A percentile compares a stretch with the other conserved stretches of the same genome.
Evolutionary conservation across 371 early-diverging fungal genomes (phyloP).

Genomic region (Rhizomucor pusillus): DNA sequence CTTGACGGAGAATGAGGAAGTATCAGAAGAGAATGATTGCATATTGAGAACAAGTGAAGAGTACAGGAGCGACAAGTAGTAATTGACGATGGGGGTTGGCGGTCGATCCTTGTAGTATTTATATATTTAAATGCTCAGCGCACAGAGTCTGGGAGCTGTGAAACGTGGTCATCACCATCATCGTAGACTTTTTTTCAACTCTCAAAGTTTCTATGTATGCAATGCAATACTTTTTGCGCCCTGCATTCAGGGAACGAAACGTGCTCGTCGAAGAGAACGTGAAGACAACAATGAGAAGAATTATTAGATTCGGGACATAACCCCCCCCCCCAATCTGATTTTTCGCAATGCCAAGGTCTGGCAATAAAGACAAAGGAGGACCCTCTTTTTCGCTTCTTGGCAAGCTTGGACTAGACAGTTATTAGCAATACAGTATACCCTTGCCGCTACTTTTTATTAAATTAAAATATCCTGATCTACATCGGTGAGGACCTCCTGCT

Average conservation of each 20-base stretch:
- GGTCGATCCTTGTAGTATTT: neutral
- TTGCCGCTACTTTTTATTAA: too few species aligned
- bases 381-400: too few species aligned
- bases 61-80: neutral
- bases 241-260: neutral
- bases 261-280: slow-evolving; percentile 1
- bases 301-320: too few species aligned
- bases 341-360: too few species aligned
- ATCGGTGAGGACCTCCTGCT: too few species aligned
- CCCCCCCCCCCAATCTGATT: too few species aligned
- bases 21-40: neutral
- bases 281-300: neutral
- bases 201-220: neutral
- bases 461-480: too few species aligned
- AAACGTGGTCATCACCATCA: neutral
- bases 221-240: neutral
- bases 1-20: neutral
- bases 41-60: neutral
- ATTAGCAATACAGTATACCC: too few species aligned
- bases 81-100: neutral
- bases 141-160: neutral
- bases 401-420: too few species aligned
- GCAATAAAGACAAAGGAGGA: too few species aligned
- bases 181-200: neutral
- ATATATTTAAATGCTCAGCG: neutral